Evolutionary conservation across 495 filamentous ascomycete genomes (phyloP).

Genomic region (Xylaria telfairii): DNA sequence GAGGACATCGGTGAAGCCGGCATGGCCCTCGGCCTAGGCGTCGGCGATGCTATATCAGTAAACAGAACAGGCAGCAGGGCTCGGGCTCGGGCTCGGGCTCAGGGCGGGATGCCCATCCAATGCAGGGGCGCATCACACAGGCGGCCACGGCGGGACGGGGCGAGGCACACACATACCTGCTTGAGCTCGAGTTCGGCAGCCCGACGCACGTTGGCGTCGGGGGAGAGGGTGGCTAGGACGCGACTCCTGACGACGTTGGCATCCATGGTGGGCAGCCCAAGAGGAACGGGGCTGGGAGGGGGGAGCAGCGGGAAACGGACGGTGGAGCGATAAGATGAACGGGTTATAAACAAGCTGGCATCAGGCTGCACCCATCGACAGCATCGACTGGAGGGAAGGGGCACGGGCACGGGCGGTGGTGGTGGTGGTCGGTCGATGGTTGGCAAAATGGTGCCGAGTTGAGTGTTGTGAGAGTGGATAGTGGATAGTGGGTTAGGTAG

Average conservation of each 20-base stretch:
- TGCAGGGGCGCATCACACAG: conserved; percentile 23
- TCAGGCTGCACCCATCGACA: conserved; percentile 26
- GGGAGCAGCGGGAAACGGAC: not conserved
- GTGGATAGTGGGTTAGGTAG: not conserved
- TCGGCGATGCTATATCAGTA: conserved; percentile 18
- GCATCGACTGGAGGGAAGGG: conserved; percentile 13
- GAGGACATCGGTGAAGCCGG: conserved; percentile 88
- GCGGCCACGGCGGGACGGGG: conserved; percentile 21
- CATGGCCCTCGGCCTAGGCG: conserved; percentile 82
- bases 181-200: conserved; percentile 92
- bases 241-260: conserved; percentile 82
- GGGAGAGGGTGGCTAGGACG: conserved; percentile 84
- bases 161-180: conserved; percentile 67
- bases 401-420: conserved; percentile 9
- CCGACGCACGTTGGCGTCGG: conserved; percentile 82
- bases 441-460: conserved; percentile 16
- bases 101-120: not conserved
- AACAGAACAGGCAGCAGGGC: conserved; percentile 2
- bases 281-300: conserved; percentile 1
- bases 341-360: conserved; percentile 17
- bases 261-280: conserved; percentile 70
- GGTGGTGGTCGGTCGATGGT: conserved; percentile 11
- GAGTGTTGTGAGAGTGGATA: conserved; percentile 16
- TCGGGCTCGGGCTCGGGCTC: too few relatives aligned
- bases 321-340: conserved; percentile 20